Conservation (phyloP, 768 basidiomycete species). For the Pleurotus platypus region DNA sequence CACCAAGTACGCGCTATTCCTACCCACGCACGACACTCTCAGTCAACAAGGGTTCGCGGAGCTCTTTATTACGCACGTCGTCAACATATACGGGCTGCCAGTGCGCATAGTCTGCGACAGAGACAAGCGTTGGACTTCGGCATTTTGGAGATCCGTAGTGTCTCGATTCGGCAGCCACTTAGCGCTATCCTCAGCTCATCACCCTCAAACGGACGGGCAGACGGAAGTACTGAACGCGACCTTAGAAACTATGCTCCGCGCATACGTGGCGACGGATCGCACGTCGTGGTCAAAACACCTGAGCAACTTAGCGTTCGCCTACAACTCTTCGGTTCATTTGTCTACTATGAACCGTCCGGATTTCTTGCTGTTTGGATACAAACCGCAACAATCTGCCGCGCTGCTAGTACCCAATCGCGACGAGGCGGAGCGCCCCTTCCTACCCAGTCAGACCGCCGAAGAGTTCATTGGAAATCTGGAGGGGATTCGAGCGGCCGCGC, state of each 20-base stretch:
- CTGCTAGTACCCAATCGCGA: not conserved
- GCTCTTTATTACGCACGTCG: constrained; percentile 16
- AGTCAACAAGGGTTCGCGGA: constrained; percentile 18
- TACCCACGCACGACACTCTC: constrained; percentile 15
- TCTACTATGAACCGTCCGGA: constrained; percentile 19
- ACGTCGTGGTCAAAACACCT: constrained; percentile 19
- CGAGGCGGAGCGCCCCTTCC: not conserved
- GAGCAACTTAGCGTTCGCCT: constrained; percentile 17
- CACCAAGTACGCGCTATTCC: constrained; percentile 16
- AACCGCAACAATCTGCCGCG: constrained; percentile 10
- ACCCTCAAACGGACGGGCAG: constrained; percentile 36
- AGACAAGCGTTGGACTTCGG: constrained; percentile 13
- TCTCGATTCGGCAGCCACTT: constrained; percentile 12
- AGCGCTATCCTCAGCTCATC: constrained; percentile 26
- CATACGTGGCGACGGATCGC: constrained; percentile 16
- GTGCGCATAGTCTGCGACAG: constrained; percentile 13
- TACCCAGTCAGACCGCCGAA: not conserved
- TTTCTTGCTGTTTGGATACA: constrained; percentile 16
- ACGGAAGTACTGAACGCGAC: constrained; percentile 23
- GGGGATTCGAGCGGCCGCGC: not conserved
- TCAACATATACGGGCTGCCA: constrained; percentile 18
- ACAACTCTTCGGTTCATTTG: constrained; percentile 17
- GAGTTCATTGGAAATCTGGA: not conserved
- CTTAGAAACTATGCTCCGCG: constrained; percentile 18
- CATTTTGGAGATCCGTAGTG: constrained; percentile 24